phyloP scores from a whole-genome alignment of 2,329 filamentous ascomycete species.

The Pseudocercospora pini-densiflorae region DNA sequence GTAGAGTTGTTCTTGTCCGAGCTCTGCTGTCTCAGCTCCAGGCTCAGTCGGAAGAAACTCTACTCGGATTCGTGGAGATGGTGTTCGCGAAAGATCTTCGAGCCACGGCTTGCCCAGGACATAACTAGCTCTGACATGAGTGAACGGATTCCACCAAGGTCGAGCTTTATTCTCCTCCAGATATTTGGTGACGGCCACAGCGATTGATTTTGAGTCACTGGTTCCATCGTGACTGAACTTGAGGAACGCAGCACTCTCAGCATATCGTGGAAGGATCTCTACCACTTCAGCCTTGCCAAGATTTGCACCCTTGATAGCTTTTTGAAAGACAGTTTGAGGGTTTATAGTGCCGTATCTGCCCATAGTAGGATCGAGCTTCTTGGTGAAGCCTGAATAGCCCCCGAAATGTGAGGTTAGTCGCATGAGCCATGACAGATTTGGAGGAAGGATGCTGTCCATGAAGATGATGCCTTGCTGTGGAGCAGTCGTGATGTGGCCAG shows the following conservation, averaged over 20 bases:
- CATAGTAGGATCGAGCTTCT: constrained; percentile 21
- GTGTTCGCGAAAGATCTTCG: constrained; percentile 85
- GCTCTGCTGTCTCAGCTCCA: constrained; percentile 72
- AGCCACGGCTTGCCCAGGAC: constrained; percentile 91
- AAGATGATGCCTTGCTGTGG: constrained; percentile 84
- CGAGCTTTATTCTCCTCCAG: constrained; percentile 73
- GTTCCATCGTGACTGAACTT: constrained; percentile 70
- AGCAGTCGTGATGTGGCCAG: constrained; percentile 78
- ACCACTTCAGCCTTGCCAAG: constrained; percentile 65
- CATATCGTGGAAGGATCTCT: constrained; percentile 80
- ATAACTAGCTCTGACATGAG: constrained; percentile 69
- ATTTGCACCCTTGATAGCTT: constrained; percentile 35
- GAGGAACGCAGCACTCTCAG: constrained; percentile 92
- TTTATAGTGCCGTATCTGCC: constrained; percentile 54
- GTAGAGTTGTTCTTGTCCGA: constrained; percentile 87
- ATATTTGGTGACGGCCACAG: constrained; percentile 64
- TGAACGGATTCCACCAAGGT: constrained; percentile 89
- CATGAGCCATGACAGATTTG: constrained; percentile 70
- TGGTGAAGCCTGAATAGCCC: constrained; percentile 21
- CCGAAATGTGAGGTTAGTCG: constrained; percentile 55
- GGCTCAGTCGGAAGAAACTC: constrained; percentile 80
- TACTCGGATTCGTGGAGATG: constrained; percentile 74
- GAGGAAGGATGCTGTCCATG: constrained; percentile 88
- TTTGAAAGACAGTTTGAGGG: constrained; percentile 59
- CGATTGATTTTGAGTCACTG: constrained; percentile 58